Evolutionary conservation across 768 basidiomycete genomes (phyloP).

Genomic region (Boletellus ananas): DNA sequence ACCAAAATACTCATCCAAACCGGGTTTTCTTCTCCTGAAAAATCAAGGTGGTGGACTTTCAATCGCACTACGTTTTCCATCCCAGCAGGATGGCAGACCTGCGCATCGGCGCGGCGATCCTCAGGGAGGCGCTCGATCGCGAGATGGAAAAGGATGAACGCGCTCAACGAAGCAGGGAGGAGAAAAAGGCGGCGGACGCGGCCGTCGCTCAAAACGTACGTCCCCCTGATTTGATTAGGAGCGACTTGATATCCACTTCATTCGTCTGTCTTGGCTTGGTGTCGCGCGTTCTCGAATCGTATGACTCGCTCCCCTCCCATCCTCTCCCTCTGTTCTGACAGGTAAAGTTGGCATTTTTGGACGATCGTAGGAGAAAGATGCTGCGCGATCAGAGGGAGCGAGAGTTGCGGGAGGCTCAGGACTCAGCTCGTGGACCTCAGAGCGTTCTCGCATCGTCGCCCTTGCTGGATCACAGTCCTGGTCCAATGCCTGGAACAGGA

Average conservation of each 20-base stretch:
- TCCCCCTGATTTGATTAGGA: neutral
- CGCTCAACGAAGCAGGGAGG: constrained; percentile 43
- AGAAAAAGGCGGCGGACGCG: constrained; percentile 56
- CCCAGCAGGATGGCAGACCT: constrained; percentile 50
- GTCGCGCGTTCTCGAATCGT: too few relatives aligned
- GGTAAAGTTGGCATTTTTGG: constrained; percentile 78
- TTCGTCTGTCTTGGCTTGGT: too few relatives aligned
- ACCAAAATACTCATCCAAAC: too few relatives aligned
- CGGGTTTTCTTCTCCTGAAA: too few relatives aligned
- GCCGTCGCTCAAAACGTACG: constrained; percentile 54
- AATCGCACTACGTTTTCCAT: constrained; percentile 70
- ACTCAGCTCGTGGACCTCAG: constrained; percentile 15
- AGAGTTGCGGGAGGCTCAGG: constrained; percentile 43
- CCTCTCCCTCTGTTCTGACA: constrained; percentile 22
- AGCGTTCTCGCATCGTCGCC: neutral
- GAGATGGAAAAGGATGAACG: constrained; percentile 49
- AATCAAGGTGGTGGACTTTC: constrained; percentile 60
- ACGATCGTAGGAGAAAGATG: constrained; percentile 64
- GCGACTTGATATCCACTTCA: too few relatives aligned
- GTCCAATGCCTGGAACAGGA: constrained; percentile 28
- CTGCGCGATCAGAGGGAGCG: constrained; percentile 57
- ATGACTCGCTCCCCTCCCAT: too few relatives aligned
- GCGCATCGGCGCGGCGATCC: constrained; percentile 57
- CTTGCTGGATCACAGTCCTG: neutral
- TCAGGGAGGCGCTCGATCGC: constrained; percentile 58